Base-by-base conservation (phyloP, 2,329 filamentous ascomycete genomes). In the Xylariaceae sp. region DNA sequence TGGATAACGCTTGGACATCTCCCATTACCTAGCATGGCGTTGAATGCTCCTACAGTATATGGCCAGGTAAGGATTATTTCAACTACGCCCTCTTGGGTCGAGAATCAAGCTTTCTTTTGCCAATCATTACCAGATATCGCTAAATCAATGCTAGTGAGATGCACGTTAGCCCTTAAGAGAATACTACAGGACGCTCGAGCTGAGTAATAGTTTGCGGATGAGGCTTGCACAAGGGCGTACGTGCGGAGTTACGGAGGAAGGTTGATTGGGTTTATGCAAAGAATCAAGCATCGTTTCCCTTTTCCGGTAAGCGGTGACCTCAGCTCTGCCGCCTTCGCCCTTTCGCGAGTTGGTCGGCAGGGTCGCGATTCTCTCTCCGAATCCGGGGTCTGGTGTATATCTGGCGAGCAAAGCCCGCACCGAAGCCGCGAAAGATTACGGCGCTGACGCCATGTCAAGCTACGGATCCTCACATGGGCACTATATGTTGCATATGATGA, bases 371-470 rank as follows among this genome's bases (percentile, higher is more conserved):
- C 16, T 19, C 37, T 24, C 49, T 58, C 50, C 53, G 40, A 60
- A 36, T 45, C 50, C 58, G 49, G 45, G 16, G 43, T 43, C 26
- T 52, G 45, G 39, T 46, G 31, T 11, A 29, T 29, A 16, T 4
- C 31, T 16, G n/a, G 31, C n/a, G 14, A 34, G 5, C 31, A 52
- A 47, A 44, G 41, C 31, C 31, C 52, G 52, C 39, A 26, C 49
- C 44, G 44, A 49, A 56, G 43, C 49, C 39, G 55, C 37, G 31
- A 41, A 7, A 19, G 48, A 37, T 16, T 29, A 31, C 50, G 55
- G 56, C 41, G 56, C 53, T 60, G 56, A 56, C 56, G 56, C 56
- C 56, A 58, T 54, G 21, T 36, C 44, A 48, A 39, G 31, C 45
- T 24, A 36, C 36, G 31, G 55, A 53, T 53, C 17, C 43, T 37